These are phyloP conservation scores for Straminergon stramineum DNA, from an alignment of 225 moss, liverwort and hornwort species.

Conservation along the genomic window DNA sequence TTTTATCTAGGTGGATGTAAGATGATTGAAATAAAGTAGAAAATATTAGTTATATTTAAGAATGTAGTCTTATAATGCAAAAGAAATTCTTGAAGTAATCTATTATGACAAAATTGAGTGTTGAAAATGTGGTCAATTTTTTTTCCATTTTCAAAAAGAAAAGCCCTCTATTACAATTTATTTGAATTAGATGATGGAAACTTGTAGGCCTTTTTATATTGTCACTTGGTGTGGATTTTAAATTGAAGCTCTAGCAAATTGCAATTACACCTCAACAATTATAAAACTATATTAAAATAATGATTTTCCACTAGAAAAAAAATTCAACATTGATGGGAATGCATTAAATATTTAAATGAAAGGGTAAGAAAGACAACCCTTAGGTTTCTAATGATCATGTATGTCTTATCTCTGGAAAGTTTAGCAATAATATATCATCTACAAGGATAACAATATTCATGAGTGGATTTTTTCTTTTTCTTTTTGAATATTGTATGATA, in stretches of 20 bases:
- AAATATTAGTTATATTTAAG: too few species aligned
- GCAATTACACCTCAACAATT: not conserved
- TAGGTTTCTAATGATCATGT: not conserved
- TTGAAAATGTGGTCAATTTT: fast-evolving
- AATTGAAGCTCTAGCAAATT: not conserved
- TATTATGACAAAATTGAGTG: not conserved
- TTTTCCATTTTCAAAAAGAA: too few species aligned
- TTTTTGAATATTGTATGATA: not conserved
- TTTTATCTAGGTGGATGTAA: not conserved
- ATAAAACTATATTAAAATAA: not conserved
- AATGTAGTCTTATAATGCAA: not conserved
- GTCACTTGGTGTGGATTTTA: not conserved
- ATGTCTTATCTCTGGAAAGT: not conserved
- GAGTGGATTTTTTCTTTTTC: not conserved
- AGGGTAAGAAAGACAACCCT: not conserved
- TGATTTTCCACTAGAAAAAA: not conserved
- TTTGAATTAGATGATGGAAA: too few species aligned
- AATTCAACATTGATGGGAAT: not conserved
- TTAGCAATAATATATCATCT: not conserved
- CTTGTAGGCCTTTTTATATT: not conserved
- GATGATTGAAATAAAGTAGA: not conserved
- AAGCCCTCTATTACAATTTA: not conserved
- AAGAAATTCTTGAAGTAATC: not conserved
- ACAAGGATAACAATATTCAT: not conserved
- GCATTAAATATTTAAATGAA: not conserved